phyloP scores from a whole-genome alignment of 1,284 basidiomycete species.

The Taiwanofungus camphoratus region DNA sequence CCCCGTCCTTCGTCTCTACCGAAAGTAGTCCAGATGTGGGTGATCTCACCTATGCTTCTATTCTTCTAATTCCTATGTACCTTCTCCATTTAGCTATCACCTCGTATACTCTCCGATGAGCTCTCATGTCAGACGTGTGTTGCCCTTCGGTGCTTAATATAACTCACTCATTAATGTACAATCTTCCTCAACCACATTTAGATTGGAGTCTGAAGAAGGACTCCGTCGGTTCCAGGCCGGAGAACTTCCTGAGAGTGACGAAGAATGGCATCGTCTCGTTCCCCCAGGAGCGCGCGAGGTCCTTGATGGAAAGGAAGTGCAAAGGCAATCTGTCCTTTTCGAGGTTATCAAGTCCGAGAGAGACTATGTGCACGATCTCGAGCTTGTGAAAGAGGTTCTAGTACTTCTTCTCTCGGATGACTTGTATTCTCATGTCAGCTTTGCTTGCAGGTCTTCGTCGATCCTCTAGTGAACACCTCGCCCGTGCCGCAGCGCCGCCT shows the following conservation, averaged over 20 bases:
- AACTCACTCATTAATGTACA: constrained; percentile 9
- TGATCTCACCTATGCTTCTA: background rate
- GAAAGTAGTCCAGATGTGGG: constrained; percentile 28
- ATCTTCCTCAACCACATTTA: constrained; percentile 18
- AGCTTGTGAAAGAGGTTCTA: constrained; percentile 58
- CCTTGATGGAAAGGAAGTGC: constrained; percentile 65
- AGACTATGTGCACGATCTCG: constrained; percentile 73
- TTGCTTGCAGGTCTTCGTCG: constrained; percentile 55
- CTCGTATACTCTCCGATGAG: constrained; percentile 36
- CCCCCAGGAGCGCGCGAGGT: constrained; percentile 61
- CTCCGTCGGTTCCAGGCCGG: constrained; percentile 60
- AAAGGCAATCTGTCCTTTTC: constrained; percentile 77
- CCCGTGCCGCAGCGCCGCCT: constrained; percentile 50
- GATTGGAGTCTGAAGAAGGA: constrained; percentile 58
- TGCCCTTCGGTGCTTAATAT: constrained; percentile 15
- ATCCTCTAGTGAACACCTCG: constrained; percentile 45
- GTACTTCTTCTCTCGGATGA: too few relatives aligned
- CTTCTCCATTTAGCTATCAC: constrained; percentile 18
- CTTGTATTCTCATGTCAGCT: too few relatives aligned
- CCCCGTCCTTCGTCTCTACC: constrained; percentile 22
- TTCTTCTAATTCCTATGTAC: constrained; percentile 4
- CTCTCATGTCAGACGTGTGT: constrained; percentile 53
- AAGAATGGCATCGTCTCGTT: constrained; percentile 76
- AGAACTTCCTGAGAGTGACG: constrained; percentile 51
- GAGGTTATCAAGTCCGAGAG: constrained; percentile 79